Evolutionary conservation across 768 basidiomycete species (phyloP).

Genomic region (Tricholoma saponaceum): DNA sequence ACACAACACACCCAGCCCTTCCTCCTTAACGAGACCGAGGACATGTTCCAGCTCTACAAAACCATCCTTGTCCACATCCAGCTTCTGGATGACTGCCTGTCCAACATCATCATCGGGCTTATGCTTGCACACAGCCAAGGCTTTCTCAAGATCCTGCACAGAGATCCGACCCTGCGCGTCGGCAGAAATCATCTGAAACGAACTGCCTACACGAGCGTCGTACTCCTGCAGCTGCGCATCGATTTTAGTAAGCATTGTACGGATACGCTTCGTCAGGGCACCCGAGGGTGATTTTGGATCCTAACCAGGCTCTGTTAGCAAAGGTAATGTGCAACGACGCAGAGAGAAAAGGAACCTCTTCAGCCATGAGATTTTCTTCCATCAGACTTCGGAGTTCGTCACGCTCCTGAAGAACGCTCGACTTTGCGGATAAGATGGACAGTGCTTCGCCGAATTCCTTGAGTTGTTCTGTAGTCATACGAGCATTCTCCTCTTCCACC

Average conservation of each 20-base stretch:
- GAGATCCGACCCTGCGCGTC: slow-evolving; percentile 88
- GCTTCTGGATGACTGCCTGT: slow-evolving; percentile 81
- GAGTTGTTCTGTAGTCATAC: slow-evolving; percentile 96
- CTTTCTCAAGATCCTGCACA: slow-evolving; percentile 84
- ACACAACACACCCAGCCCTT: slow-evolving; percentile 62
- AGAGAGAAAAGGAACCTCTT: slow-evolving; percentile 54
- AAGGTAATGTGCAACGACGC: background rate
- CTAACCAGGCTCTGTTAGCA: slow-evolving; percentile 26
- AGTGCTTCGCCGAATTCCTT: slow-evolving; percentile 92
- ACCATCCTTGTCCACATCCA: slow-evolving; percentile 95
- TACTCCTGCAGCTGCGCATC: slow-evolving; percentile 90
- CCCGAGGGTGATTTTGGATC: slow-evolving; percentile 78
- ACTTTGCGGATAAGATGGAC: slow-evolving; percentile 87
- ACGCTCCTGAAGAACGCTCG: slow-evolving; percentile 93
- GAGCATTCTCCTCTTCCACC: slow-evolving; percentile 65
- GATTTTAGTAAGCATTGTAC: slow-evolving; percentile 93
- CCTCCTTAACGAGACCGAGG: slow-evolving; percentile 80
- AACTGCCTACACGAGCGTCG: slow-evolving; percentile 81
- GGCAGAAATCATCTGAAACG: slow-evolving; percentile 81
- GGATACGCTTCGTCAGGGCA: slow-evolving; percentile 93
- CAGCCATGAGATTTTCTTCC: slow-evolving; percentile 88
- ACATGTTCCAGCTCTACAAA: slow-evolving; percentile 96
- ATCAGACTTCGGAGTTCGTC: slow-evolving; percentile 88
- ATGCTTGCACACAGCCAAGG: slow-evolving; percentile 91
- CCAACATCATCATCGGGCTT: slow-evolving; percentile 87